Percentiles rank a stretch among this genome's conserved stretches.
phyloP scores from a whole-genome alignment of 441 rosid species.

The Erysimum pusillum region DNA sequence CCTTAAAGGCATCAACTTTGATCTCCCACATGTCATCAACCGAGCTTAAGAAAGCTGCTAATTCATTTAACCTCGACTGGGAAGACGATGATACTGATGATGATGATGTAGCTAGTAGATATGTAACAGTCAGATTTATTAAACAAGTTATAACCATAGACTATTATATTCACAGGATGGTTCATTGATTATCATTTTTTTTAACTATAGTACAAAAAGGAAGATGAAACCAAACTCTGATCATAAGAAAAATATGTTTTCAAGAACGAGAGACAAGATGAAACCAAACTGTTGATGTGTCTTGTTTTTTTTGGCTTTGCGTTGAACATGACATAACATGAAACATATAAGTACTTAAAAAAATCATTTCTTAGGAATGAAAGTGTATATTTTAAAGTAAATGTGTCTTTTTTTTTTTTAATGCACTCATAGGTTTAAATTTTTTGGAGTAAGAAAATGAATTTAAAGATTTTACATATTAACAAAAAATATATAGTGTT shows the following conservation, averaged over 20 bases:
- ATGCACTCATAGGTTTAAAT: background rate
- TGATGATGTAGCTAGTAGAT: slow-evolving; percentile 37
- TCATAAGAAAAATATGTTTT: background rate
- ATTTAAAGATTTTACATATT: background rate
- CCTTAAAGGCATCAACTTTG: slow-evolving; percentile 83
- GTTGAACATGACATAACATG: too few species aligned
- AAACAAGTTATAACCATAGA: slow-evolving; percentile 14
- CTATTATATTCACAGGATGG: slow-evolving; percentile 8
- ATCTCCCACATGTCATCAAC: slow-evolving; percentile 79
- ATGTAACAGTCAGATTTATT: background rate
- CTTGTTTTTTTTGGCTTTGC: too few species aligned
- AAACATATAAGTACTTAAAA: too few species aligned
- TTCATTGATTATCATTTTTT: slow-evolving; percentile 11
- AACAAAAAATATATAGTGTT: background rate
- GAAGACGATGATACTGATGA: slow-evolving; percentile 60
- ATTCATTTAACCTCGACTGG: slow-evolving; percentile 76
- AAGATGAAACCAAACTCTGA: background rate
- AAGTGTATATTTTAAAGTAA: too few species aligned
- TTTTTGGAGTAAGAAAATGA: too few species aligned
- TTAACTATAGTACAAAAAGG: background rate
- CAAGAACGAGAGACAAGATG: background rate
- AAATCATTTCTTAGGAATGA: too few species aligned
- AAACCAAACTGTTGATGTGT: too few species aligned
- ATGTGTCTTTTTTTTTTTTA: too few species aligned
- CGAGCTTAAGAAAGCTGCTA: slow-evolving; percentile 80